Base-by-base conservation (phyloP, 495 filamentous ascomycete genomes). In the Trichoderma virens region DNA sequence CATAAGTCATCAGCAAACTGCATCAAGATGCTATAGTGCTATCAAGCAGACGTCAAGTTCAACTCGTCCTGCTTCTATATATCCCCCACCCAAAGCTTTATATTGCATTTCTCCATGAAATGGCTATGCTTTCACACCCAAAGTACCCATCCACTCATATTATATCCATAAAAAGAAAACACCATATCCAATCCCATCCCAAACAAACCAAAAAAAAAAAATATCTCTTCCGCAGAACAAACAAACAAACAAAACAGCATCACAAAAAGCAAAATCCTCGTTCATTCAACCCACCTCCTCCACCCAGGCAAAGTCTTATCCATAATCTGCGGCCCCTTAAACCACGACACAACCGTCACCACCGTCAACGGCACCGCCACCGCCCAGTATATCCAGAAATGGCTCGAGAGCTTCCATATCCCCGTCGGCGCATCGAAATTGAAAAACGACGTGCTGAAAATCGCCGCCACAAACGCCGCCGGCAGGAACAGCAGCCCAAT, bases 351-450 rank as follows among this genome's bases (percentile, higher is more conserved):
- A 1, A 45, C 64, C 13, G 69, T 68, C 20, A 62, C 14, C 11
- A 60, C 30, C 3, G 68, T 73, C 0, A 65, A 62, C 1, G 70
- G 68, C 38, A 72, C 47, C 2, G 72, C 68, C 45, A 75, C 67
- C 0, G 59, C 72, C 73, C 73, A 75, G 35, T 76, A 74, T 25
- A 72, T 35, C 74, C 74, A 76, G 62, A 76, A 76, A 34, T 72
- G 67, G 5, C 47, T 25, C 7, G 72, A 76, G 16, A 76, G 43
- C 6, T 28, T 43, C 72, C 68, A 74, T 32, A 27, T 13, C 14
- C 61, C 66, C 5, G 67, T 56, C 5, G 63, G 65, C 14, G 66
- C 60, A 35, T 67, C 66, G 34, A 60, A 73, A 61, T 72, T 31
- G 45, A 74, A 74, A 27, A 72, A 74, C 2, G 70, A 67, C 65